Percentiles rank a stretch among this genome's conserved stretches.
Evolutionary conservation across 2,329 filamentous ascomycete species (phyloP).

Genomic region (Aquanectria penicillioides): DNA sequence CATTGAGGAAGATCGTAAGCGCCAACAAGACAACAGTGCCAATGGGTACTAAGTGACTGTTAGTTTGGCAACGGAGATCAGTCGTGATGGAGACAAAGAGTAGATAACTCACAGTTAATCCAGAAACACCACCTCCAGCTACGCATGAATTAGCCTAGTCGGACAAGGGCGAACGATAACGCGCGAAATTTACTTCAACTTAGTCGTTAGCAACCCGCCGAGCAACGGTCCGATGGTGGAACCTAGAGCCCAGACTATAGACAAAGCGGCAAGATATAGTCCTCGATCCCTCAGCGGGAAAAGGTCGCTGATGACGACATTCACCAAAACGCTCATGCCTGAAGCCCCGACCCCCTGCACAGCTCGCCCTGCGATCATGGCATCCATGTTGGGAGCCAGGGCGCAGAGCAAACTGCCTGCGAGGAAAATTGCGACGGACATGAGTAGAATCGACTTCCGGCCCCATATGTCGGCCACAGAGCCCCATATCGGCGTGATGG

Average conservation of each 20-base stretch:
- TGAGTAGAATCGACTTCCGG: slow-evolving; percentile 63
- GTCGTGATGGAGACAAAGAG: slow-evolving; percentile 71
- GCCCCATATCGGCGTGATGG: slow-evolving; percentile 75
- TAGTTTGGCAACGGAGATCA: too few species aligned
- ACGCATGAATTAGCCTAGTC: too few species aligned
- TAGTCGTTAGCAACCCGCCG: slow-evolving; percentile 73
- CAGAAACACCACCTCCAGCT: slow-evolving; percentile 77
- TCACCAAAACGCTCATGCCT: slow-evolving; percentile 67
- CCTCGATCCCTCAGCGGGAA: slow-evolving; percentile 62
- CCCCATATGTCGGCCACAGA: slow-evolving; percentile 68
- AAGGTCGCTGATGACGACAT: slow-evolving; percentile 66
- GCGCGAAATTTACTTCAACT: too few species aligned
- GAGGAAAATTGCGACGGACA: slow-evolving; percentile 62
- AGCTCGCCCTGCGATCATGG: slow-evolving; percentile 65
- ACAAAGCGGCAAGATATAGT: slow-evolving; percentile 62
- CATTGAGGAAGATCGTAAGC: too few species aligned
- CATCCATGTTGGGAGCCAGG: slow-evolving; percentile 58
- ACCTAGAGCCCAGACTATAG: slow-evolving; percentile 71
- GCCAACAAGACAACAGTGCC: too few species aligned
- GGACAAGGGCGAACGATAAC: too few species aligned
- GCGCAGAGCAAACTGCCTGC: slow-evolving; percentile 64
- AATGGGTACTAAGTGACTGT: too few species aligned
- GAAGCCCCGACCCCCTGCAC: slow-evolving; percentile 67
- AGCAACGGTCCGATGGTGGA: slow-evolving; percentile 75
- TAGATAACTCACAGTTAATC: slow-evolving; percentile 67